Conservation (phyloP, 225 moss, liverwort and hornwort genomes). For the Pseudisothecium myosuroides region DNA sequence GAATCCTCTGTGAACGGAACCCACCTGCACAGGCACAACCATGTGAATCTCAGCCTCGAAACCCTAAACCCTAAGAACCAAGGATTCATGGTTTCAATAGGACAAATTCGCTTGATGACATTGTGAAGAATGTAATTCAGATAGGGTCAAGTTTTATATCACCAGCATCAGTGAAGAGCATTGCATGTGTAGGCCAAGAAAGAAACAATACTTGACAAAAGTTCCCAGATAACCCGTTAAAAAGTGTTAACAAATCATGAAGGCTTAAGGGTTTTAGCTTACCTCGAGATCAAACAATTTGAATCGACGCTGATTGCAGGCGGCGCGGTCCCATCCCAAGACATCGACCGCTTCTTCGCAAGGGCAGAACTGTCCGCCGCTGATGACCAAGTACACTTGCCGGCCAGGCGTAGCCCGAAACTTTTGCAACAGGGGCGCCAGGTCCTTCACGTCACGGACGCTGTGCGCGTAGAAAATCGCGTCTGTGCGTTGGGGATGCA, state of each 20-base stretch:
- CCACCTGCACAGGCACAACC: conserved; percentile 3
- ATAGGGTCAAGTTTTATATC: background rate
- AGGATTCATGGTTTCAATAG: background rate
- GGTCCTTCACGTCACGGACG: conserved; percentile 35
- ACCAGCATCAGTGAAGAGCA: background rate
- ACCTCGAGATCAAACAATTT: conserved; percentile 78
- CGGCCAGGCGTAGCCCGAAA: conserved; percentile 42
- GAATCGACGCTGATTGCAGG: conserved; percentile 72
- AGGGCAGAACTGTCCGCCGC: conserved; percentile 55
- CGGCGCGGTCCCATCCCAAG: conserved; percentile 46
- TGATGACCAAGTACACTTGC: conserved; percentile 67
- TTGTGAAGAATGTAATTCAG: background rate
- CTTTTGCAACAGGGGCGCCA: conserved; percentile 52
- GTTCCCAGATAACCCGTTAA: background rate
- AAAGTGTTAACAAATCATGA: background rate
- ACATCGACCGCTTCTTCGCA: conserved; percentile 48
- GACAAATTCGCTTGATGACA: background rate
- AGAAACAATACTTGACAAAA: background rate
- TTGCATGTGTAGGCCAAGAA: background rate
- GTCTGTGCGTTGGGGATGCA: conserved; percentile 78
- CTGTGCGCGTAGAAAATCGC: conserved; percentile 75
- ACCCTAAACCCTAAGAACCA: background rate
- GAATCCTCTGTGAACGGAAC: conserved; percentile 19
- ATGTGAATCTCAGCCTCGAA: background rate
- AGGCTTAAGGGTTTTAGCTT: background rate